These are phyloP conservation scores for Pythium dissimile DNA, from an alignment of 352 stramenopile species.

Conservation along the genomic window DNA sequence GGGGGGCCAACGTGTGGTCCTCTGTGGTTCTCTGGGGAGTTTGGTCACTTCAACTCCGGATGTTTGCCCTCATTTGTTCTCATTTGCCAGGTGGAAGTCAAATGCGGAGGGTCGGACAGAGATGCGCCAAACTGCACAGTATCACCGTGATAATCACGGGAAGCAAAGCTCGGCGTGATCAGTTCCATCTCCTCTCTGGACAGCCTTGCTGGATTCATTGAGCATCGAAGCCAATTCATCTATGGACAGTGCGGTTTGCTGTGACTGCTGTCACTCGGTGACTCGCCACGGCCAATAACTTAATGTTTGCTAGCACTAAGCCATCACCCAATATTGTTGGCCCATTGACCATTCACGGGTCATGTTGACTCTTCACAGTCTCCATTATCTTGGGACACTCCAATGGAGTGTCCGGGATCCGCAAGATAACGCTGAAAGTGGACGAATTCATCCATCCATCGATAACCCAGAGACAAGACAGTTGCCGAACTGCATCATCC, in stretches of 20 bases:
- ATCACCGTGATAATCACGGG: too few species aligned
- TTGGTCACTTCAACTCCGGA: neutral
- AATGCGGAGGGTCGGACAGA: neutral
- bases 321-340: neutral
- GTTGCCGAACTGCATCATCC: neutral
- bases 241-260: neutral
- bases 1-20: neutral
- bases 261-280: too few species aligned
- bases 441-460: neutral
- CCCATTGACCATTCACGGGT: too few species aligned
- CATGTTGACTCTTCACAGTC: too few species aligned
- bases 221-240: neutral
- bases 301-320: too few species aligned
- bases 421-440: neutral
- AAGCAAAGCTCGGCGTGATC: too few species aligned
- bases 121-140: too few species aligned
- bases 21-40: neutral
- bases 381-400: too few species aligned
- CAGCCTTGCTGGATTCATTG: too few species aligned
- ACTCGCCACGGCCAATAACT: too few species aligned
- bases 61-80: neutral
- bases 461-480: neutral
- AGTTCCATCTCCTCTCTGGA: neutral
- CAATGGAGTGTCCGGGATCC: too few species aligned
- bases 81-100: neutral